Evolutionary conservation across 2,329 filamentous ascomycete species (phyloP), one percentile per base, ranked within the genome.

Genomic region (Colletotrichum zoysiae): DNA sequence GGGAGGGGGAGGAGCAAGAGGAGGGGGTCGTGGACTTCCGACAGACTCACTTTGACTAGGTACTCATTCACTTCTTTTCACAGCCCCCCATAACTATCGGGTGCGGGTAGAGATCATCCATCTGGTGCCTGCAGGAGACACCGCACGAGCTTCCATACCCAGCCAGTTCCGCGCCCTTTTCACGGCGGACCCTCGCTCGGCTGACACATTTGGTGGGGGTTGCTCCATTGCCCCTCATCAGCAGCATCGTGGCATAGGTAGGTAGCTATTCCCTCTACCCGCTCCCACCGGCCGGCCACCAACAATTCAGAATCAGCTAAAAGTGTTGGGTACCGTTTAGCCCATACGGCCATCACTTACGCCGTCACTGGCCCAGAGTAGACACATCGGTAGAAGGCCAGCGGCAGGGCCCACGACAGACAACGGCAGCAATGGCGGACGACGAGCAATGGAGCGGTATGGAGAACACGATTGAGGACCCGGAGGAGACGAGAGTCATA

Each of bases 401-500:
- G n/a, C 55, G 50, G 38, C 18, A 55, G 50, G 26, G 3, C 26
- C 23, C 50, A 38, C 14, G 51, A 30, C 33, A 18, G 33, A 40
- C n/a, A 20, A 11, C 16, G 14, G 42, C n/a, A 50, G 61, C 40
- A 20, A 77, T 79, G 35, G 14, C 77, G 5, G 81, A 84, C 23
- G 80, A 84, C 55, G 78, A 79, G 65, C 79, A 82, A 67, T 93
- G 91, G 90, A 82, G 82, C 44, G 90, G 89, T 3, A 86, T 91
- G 64, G 90, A 91, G 74, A 88, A 92, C 69, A 88, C 89, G 20
- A 86, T 92, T 60, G 84, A 89, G 12, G 95, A 98, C 77, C 90
- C 91, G 0, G 94, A 97, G 74, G 95, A 99, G 82, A 86, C 90
- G 60, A 87, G 87, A 73, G 94, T 97, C 60, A 87, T 98, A 12